Conservation (phyloP, 129 eudicot species). For the Flaveria ramosissima region DNA sequence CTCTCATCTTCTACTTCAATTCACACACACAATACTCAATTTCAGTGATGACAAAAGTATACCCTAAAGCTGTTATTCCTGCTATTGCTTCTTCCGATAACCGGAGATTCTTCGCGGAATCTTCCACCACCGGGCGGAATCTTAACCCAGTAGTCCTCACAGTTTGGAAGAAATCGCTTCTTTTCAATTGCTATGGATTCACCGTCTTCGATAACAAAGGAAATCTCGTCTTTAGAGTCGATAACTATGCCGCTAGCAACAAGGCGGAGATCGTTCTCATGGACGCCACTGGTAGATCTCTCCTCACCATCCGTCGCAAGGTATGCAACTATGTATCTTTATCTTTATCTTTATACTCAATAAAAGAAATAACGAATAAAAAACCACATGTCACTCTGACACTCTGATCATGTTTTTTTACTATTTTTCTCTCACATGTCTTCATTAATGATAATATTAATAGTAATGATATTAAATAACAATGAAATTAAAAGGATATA, state of each 20-base stretch:
- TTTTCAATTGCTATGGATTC: conserved; percentile 72
- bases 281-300: conserved; percentile 63
- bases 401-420: no score
- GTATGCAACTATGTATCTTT: conserved; percentile 18
- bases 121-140: conserved; percentile 9
- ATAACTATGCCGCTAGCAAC: conserved; percentile 51
- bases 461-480: no score
- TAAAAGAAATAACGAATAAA: no score
- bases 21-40: conserved; percentile 2
- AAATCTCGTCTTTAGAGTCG: conserved; percentile 70
- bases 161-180: conserved; percentile 77
- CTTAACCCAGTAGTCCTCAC: conserved; percentile 42
- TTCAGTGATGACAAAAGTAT: conserved; percentile 44
- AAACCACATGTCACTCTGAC: no score
- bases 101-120: not conserved
- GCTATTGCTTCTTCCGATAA: conserved; percentile 7
- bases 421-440: no score
- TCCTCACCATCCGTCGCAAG: conserved; percentile 79
- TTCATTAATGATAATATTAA: no score
- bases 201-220: conserved; percentile 71
- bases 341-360: no score
- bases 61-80: conserved; percentile 38
- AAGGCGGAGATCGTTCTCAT: conserved; percentile 58
- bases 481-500: no score
- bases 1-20: not conserved